phyloP scores from a whole-genome alignment of 1,139 yeast genomes.

The Pichia cactophila region DNA sequence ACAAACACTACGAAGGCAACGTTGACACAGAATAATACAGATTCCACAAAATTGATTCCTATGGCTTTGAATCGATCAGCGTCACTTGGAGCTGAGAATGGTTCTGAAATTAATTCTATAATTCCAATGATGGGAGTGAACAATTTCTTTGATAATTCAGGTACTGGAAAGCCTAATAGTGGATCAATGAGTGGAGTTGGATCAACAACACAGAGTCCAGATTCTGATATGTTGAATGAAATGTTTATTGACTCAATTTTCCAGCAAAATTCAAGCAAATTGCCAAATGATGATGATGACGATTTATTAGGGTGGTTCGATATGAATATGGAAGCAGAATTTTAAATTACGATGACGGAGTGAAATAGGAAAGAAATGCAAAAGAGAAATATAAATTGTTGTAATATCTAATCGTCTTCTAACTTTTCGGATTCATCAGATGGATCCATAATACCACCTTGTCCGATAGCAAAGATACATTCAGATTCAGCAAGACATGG shows the following conservation, averaged over 20 bases:
- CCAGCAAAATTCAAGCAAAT: slow-evolving; percentile 73
- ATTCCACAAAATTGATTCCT: neutral
- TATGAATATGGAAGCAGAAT: slow-evolving; percentile 53
- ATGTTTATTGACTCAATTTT: slow-evolving; percentile 44
- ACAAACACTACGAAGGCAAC: neutral
- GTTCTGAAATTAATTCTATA: neutral
- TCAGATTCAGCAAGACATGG: slow-evolving; percentile 96
- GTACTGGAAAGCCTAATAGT: neutral
- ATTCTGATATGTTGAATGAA: slow-evolving; percentile 27
- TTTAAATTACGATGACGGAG: slow-evolving; percentile 24
- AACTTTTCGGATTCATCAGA: slow-evolving; percentile 38
- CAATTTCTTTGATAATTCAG: slow-evolving; percentile 4
- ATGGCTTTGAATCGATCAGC: neutral
- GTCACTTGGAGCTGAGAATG: neutral
- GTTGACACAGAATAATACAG: neutral
- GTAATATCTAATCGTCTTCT: slow-evolving; percentile 46
- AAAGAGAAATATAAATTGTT: neutral
- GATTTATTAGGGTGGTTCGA: slow-evolving; percentile 97
- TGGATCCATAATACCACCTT: slow-evolving; percentile 97
- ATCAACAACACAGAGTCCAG: slow-evolving; percentile 19
- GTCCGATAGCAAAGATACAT: slow-evolving; percentile 90
- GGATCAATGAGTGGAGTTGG: slow-evolving; percentile 1
- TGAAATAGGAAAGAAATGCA: neutral
- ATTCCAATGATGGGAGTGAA: slow-evolving; percentile 3
- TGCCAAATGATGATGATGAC: slow-evolving; percentile 81